Conservation (phyloP, 371 early-diverging fungal species). For the Zopfochytrium polystomum region DNA sequence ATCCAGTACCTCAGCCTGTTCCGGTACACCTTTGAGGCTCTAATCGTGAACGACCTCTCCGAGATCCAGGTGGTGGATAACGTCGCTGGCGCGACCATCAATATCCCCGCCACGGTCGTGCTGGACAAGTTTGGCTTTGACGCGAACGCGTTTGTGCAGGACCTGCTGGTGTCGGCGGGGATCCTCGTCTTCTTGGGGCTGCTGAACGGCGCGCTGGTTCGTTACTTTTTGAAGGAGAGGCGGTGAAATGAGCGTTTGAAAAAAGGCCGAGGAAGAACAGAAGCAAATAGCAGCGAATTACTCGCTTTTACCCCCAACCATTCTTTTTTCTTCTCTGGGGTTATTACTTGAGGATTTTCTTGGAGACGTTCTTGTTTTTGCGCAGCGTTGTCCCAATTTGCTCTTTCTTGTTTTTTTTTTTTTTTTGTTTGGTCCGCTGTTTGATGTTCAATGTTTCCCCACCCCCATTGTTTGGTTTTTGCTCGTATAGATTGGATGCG, state of each 20-base stretch:
- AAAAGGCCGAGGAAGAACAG: background rate
- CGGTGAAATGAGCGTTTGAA: slow-evolving; percentile 4
- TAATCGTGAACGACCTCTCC: slow-evolving; percentile 81
- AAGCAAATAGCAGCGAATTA: no score
- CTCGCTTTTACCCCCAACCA: no score
- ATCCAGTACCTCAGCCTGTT: slow-evolving; percentile 81
- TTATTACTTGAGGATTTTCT: no score
- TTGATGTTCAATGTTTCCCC: no score
- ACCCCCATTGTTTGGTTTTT: no score
- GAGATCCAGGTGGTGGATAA: slow-evolving; percentile 74
- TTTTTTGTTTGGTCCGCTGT: no score
- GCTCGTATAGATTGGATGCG: no score
- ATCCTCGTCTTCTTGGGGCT: slow-evolving; percentile 22
- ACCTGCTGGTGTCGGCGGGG: slow-evolving; percentile 49
- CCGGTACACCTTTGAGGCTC: slow-evolving; percentile 84
- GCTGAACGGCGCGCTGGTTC: slow-evolving; percentile 19
- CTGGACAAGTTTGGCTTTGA: slow-evolving; percentile 87
- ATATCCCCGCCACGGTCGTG: slow-evolving; percentile 82
- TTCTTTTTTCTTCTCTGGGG: no score
- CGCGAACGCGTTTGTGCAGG: slow-evolving; percentile 75
- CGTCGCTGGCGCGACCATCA: slow-evolving; percentile 75
- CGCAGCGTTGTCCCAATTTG: no score
- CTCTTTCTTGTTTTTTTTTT: no score
- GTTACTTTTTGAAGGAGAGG: slow-evolving; percentile 13
- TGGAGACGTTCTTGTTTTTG: no score